These are phyloP conservation scores for Mortierella polycephala DNA, from an alignment of 371 early-diverging fungal genomes.

Conservation along the genomic window DNA sequence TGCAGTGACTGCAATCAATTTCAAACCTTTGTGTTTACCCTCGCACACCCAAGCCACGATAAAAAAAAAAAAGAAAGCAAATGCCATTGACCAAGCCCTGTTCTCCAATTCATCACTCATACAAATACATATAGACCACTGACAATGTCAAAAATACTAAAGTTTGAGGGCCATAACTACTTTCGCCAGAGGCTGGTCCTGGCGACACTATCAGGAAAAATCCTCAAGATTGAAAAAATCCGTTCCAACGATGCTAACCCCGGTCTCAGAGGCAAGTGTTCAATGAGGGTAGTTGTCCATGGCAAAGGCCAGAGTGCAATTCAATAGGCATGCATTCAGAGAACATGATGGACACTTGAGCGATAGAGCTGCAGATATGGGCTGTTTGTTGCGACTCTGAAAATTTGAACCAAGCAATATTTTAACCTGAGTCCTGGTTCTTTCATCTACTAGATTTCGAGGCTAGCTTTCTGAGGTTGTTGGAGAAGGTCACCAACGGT, in stretches of 20 bases:
- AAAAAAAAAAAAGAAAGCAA: conserved; percentile 6
- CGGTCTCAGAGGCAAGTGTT: conserved; percentile 78
- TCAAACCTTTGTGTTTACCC: not conserved
- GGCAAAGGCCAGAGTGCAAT: too few relatives aligned
- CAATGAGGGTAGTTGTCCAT: not conserved
- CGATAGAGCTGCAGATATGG: not conserved
- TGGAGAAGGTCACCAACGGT: conserved; percentile 95
- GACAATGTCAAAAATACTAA: conserved; percentile 56
- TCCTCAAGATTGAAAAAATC: conserved; percentile 91
- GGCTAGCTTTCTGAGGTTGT: conserved; percentile 83
- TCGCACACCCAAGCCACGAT: conserved; percentile 17
- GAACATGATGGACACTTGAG: not conserved
- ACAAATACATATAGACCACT: not conserved
- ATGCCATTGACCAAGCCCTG: not conserved
- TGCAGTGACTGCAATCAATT: not conserved
- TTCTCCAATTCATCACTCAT: not conserved
- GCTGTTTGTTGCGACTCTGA: too few relatives aligned
- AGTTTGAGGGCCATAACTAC: conserved; percentile 82
- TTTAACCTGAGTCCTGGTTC: not conserved
- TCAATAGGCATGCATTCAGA: too few relatives aligned
- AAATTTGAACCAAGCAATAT: too few relatives aligned
- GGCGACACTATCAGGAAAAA: conserved; percentile 86
- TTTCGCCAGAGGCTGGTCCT: conserved; percentile 92
- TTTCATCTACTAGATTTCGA: conserved; percentile 78
- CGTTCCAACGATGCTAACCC: conserved; percentile 88